Percentiles rank a stretch among this genome's conserved stretches.
These are phyloP conservation scores for Termitomyces sp. DNA, from an alignment of 768 basidiomycete genomes.

Conservation along the genomic window DNA sequence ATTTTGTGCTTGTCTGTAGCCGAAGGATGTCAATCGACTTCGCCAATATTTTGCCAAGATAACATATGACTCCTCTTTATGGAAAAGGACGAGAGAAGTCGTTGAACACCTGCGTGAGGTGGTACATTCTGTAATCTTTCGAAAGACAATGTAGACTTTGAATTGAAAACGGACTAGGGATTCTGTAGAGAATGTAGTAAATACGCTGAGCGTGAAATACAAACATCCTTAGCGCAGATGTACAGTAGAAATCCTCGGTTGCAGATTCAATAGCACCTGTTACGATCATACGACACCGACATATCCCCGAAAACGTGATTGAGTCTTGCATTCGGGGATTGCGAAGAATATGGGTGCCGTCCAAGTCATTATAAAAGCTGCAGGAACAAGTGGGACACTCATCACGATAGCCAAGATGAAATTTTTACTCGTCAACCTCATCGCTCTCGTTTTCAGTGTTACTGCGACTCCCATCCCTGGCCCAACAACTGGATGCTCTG, in stretches of 20 bases:
- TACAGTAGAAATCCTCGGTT: constrained; percentile 1
- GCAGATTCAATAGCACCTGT: background rate
- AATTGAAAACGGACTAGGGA: background rate
- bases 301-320: background rate
- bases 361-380: background rate
- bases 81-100: background rate
- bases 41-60: background rate
- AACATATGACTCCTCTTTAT: background rate
- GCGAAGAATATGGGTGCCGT: background rate
- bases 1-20: background rate
- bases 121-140: background rate
- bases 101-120: background rate
- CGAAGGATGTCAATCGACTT: background rate
- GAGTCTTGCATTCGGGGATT: too few species aligned
- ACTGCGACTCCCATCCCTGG: constrained; percentile 4
- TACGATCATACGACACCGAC: constrained; percentile 2
- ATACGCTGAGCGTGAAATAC: background rate
- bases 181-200: too few species aligned
- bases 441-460: background rate
- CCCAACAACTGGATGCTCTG: constrained; percentile 11
- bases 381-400: background rate
- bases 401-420: background rate
- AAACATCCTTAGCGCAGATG: background rate
- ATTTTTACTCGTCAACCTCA: background rate
- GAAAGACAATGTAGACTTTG: background rate